Evolutionary conservation across 1,284 basidiomycete genomes (phyloP).

Genomic region (Naganishia cerealis): DNA sequence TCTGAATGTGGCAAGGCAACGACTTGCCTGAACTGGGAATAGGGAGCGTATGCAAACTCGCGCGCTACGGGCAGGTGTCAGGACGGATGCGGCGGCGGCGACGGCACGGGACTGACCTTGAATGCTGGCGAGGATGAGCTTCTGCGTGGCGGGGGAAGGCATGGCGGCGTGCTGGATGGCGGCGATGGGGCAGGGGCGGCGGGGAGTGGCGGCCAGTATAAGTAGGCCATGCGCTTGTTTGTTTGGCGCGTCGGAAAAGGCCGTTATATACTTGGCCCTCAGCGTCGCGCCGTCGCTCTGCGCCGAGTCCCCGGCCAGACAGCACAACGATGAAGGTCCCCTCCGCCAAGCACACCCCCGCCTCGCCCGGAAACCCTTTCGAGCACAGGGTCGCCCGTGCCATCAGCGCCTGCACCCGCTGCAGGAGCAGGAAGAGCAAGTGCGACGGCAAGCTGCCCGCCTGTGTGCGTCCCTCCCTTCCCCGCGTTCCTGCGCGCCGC

Average conservation of each 20-base stretch:
- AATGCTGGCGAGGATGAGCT: slow-evolving; percentile 11
- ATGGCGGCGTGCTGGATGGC: too few relatives aligned
- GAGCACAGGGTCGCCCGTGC: slow-evolving; percentile 54
- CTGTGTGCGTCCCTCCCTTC: slow-evolving; percentile 39
- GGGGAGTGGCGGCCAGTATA: too few relatives aligned
- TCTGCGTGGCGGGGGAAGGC: too few relatives aligned
- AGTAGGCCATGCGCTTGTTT: too few relatives aligned
- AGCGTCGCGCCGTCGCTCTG: too few relatives aligned
- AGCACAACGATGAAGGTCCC: slow-evolving; percentile 32
- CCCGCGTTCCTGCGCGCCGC: neutral
- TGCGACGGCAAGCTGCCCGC: slow-evolving; percentile 56
- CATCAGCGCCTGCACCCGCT: slow-evolving; percentile 54
- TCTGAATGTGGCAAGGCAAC: neutral
- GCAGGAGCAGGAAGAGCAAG: slow-evolving; percentile 50
- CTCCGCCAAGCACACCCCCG: slow-evolving; percentile 25
- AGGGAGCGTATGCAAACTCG: slow-evolving; percentile 65
- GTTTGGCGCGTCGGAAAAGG: too few relatives aligned
- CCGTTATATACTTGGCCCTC: too few relatives aligned
- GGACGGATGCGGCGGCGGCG: neutral
- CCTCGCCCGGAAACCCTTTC: slow-evolving; percentile 45
- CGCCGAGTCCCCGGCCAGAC: neutral
- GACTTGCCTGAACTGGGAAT: slow-evolving; percentile 72
- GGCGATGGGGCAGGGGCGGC: too few relatives aligned
- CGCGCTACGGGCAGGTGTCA: slow-evolving; percentile 56
- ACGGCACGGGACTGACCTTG: neutral